Evolutionary conservation across 305 asterid species (phyloP), one percentile per base, ranked within the genome.

Genomic region (Plantago rigida): DNA sequence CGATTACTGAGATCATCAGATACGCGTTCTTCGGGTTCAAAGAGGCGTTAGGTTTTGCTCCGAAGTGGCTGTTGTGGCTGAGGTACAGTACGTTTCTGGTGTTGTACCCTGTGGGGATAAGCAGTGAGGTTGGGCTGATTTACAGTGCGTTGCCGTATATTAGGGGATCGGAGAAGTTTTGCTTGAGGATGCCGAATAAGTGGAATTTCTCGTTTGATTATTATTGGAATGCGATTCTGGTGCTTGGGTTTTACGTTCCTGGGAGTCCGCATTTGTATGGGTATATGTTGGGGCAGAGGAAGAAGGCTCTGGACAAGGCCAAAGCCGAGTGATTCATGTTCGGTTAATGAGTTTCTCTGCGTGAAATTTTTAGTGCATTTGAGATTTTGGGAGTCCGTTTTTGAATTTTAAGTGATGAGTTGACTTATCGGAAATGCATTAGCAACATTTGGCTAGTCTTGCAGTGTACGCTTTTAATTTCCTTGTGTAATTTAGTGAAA

Each of bases 1-100:
- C 94, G 13, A 48, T 86, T 6, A 83, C 99, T 0, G 99, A 92
- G 72, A 82, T 88, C 1, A 82, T 88, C n/a, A 72, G 97, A 8
- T 92, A 92, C 71, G 78, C 97, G 22, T 92, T 84, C 56, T 92
- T 92, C 73, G 99, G 95, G n/a, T 69, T 78, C 56, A 92, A 84
- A 79, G 99, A 92, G 58, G 80, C 85, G 50, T 56, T 83, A 54
- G 99, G 95, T 2, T 75, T 63, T 57, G 82, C 95, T 58, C 97
- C 99, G 69, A 68, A 86, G 34, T 89, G 91, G 95, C 83, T 84
- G 76, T 81, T 80, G 28, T 92, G 99, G 99, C 78, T 92, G 74
- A 83, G 97, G 80, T 92, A 92, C 81, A 92, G 91, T 34, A 84
- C 95, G 72, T 92, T 92, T 70, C 60, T 92, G n/a, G 13, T 83